Percentiles rank a stretch among this genome's conserved stretches.
Evolutionary conservation across 2,329 filamentous ascomycete species (phyloP).

Genomic region (Trichoderma pleuroti): DNA sequence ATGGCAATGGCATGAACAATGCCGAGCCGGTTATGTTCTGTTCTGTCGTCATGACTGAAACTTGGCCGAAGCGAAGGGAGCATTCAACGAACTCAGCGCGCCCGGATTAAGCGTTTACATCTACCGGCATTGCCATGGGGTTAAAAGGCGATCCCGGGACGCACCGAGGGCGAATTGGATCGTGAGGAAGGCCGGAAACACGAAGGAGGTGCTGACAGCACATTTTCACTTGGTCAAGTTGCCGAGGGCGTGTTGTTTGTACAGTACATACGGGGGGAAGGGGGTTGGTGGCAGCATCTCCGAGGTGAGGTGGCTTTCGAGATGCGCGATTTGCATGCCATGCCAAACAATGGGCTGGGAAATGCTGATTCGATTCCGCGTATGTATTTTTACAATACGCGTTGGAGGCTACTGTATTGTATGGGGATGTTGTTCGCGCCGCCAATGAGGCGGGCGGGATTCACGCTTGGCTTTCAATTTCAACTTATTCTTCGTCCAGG

Average conservation of each 20-base stretch:
- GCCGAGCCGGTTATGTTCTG: neutral
- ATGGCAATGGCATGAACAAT: neutral
- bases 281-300: constrained; percentile 8
- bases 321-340: constrained; percentile 6
- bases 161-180: constrained; percentile 15
- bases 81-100: neutral
- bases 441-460: neutral
- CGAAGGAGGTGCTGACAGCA: neutral
- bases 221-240: too few relatives aligned
- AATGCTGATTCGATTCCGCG: neutral
- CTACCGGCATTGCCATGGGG: constrained; percentile 17
- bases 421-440: neutral
- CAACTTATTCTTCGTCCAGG: neutral
- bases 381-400: neutral
- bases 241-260: neutral
- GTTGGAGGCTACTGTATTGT: neutral
- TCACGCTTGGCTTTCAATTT: neutral
- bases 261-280: neutral
- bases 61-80: neutral
- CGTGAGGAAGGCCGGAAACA: neutral
- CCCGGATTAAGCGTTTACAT: constrained; percentile 14
- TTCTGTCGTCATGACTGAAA: neutral
- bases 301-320: neutral
- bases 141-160: constrained; percentile 17
- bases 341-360: too few relatives aligned